These are phyloP conservation scores for Venturia carpophila DNA, from an alignment of 2,329 filamentous ascomycete genomes.

Conservation along the genomic window DNA sequence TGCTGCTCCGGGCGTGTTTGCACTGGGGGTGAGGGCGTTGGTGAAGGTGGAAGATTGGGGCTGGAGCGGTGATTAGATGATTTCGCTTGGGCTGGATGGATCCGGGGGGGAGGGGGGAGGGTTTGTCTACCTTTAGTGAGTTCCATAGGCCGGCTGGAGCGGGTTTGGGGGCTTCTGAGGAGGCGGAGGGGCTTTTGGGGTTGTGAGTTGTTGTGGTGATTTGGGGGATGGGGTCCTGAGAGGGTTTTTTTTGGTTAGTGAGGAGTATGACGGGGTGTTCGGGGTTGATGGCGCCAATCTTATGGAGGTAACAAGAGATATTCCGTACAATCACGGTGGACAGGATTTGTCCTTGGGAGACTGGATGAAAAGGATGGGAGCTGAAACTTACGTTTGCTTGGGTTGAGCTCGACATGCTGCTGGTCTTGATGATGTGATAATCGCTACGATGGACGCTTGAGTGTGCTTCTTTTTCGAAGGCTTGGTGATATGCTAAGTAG, in stretches of 20 bases:
- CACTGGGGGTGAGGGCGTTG: constrained; percentile 1
- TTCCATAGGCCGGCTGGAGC: background rate
- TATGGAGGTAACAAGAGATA: background rate
- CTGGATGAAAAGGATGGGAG: background rate
- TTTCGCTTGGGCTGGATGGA: too few relatives aligned
- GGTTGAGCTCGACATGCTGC: background rate
- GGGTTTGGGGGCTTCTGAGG: background rate
- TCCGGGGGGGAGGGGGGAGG: too few relatives aligned
- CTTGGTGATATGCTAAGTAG: too few relatives aligned
- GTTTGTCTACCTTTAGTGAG: background rate
- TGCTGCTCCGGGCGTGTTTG: constrained; percentile 1
- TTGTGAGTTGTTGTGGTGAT: constrained; percentile 4
- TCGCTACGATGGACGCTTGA: background rate
- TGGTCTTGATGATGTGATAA: background rate
- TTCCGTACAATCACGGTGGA: background rate
- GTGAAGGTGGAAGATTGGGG: background rate
- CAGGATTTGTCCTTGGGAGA: background rate
- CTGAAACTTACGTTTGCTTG: background rate
- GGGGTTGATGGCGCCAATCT: background rate
- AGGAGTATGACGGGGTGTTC: too few relatives aligned
- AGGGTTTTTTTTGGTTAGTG: background rate
- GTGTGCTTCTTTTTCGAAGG: too few relatives aligned
- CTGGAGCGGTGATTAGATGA: too few relatives aligned
- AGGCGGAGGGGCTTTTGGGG: background rate
- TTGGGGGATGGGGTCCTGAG: background rate